Evolutionary conservation across 257 asterid genomes (phyloP).

Genomic region (Gynochthodes officinalis): DNA sequence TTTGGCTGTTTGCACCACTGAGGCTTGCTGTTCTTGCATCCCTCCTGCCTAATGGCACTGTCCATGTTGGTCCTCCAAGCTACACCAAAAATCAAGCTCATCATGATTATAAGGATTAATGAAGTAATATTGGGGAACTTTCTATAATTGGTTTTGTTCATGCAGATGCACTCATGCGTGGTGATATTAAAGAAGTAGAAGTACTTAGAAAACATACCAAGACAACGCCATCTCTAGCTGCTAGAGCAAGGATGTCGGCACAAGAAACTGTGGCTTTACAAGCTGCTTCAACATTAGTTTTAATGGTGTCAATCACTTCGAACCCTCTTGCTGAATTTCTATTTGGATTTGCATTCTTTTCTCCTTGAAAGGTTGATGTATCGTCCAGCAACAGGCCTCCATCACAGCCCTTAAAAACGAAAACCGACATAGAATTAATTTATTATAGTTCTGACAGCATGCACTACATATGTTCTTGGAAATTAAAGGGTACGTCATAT

Average conservation of each 20-base stretch:
- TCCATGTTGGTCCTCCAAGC: slow-evolving; percentile 62
- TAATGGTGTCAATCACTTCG: slow-evolving; percentile 42
- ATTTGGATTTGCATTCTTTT: slow-evolving; percentile 43
- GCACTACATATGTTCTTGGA: no score
- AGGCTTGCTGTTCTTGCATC: slow-evolving; percentile 57
- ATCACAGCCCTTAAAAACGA: slow-evolving; percentile 42
- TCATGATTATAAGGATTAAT: background rate
- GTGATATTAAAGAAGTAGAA: background rate
- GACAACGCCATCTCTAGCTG: slow-evolving; percentile 42
- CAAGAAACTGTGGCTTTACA: slow-evolving; percentile 43
- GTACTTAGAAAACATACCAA: slow-evolving; percentile 19
- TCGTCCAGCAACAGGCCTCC: slow-evolving; percentile 43
- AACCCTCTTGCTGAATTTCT: slow-evolving; percentile 40
- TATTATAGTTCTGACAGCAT: no score
- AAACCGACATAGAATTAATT: no score
- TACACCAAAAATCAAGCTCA: background rate
- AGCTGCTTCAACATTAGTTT: slow-evolving; percentile 47
- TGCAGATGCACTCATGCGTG: background rate
- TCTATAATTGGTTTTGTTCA: background rate
- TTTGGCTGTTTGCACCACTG: slow-evolving; percentile 41
- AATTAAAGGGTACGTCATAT: no score
- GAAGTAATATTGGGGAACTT: no score
- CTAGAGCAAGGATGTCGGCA: slow-evolving; percentile 52
- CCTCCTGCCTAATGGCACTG: slow-evolving; percentile 53
- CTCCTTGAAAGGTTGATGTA: slow-evolving; percentile 37